Percentiles rank a stretch among this genome's conserved stretches.
Conservation (phyloP, 257 asterid species). For the Jaltomata sinuosa region DNA sequence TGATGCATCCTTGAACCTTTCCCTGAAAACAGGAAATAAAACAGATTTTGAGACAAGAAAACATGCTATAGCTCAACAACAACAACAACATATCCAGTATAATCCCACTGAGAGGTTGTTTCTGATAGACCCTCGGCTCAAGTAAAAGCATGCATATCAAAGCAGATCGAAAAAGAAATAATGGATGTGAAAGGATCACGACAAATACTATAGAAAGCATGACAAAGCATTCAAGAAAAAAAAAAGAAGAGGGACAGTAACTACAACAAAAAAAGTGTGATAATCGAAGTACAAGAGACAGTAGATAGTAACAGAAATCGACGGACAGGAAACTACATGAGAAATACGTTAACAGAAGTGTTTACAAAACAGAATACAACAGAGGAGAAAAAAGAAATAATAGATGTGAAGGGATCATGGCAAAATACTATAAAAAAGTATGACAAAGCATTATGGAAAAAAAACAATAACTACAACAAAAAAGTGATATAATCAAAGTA, state of each 20-base stretch:
- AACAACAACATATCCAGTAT: neutral
- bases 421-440: too few species aligned
- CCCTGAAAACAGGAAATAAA: slow-evolving; percentile 32
- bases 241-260: neutral
- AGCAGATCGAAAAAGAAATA: neutral
- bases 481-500: too few species aligned
- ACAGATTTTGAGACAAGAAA: neutral
- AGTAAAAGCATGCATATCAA: neutral
- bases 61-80: neutral
- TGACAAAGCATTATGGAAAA: too few species aligned
- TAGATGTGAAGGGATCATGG: too few species aligned
- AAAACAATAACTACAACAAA: too few species aligned
- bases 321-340: neutral
- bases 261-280: neutral
- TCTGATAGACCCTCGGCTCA: neutral
- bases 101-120: neutral
- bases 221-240: neutral
- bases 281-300: neutral
- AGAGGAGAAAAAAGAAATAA: neutral
- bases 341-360: neutral
- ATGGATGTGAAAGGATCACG: too few species aligned
- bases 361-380: neutral
- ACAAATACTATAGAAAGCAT: neutral
- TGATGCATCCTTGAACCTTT: slow-evolving; percentile 82
- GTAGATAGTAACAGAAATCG: neutral